A percentile compares a stretch with the other conserved stretches of the same genome.
These are phyloP conservation scores for Xylaria sp. DNA, from an alignment of 2,329 filamentous ascomycete species.

Conservation along the genomic window DNA sequence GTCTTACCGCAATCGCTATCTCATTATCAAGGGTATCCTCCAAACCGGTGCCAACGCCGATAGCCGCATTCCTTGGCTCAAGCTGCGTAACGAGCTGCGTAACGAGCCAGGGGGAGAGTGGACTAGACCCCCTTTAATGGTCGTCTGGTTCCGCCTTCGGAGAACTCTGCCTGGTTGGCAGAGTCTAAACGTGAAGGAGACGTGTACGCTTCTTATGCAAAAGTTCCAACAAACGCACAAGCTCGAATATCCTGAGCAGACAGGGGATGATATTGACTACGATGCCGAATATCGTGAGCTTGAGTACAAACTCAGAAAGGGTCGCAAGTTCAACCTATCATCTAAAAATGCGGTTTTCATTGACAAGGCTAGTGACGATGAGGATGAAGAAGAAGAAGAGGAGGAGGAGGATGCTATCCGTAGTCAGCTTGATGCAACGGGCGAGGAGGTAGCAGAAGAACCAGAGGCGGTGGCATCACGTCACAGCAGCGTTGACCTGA, in stretches of 20 bases:
- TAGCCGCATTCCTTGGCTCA: conserved; percentile 49
- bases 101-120: conserved; percentile 37
- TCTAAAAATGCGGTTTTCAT: conserved; percentile 39
- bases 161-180: conserved; percentile 41
- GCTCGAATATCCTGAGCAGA: conserved; percentile 40
- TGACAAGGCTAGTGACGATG: conserved; percentile 43
- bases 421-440: conserved; percentile 24
- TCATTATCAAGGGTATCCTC: conserved; percentile 45
- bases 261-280: conserved; percentile 37
- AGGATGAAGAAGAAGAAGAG: conserved; percentile 30
- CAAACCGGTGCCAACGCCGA: conserved; percentile 40
- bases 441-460: conserved; percentile 25
- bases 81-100: conserved; percentile 41
- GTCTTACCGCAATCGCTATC: conserved; percentile 44
- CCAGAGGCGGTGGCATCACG: conserved; percentile 12
- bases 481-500: conserved; percentile 39
- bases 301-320: conserved; percentile 43
- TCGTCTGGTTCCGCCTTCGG: conserved; percentile 49
- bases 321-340: conserved; percentile 31
- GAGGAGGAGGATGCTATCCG: conserved; percentile 12
- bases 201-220: conserved; percentile 39
- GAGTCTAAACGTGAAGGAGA: conserved; percentile 42
- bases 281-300: conserved; percentile 44
- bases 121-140: conserved; percentile 44
- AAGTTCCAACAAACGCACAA: conserved; percentile 41